Base-by-base conservation (phyloP, 768 basidiomycete genomes). In the Rhodotorula sphaerocarpa region DNA sequence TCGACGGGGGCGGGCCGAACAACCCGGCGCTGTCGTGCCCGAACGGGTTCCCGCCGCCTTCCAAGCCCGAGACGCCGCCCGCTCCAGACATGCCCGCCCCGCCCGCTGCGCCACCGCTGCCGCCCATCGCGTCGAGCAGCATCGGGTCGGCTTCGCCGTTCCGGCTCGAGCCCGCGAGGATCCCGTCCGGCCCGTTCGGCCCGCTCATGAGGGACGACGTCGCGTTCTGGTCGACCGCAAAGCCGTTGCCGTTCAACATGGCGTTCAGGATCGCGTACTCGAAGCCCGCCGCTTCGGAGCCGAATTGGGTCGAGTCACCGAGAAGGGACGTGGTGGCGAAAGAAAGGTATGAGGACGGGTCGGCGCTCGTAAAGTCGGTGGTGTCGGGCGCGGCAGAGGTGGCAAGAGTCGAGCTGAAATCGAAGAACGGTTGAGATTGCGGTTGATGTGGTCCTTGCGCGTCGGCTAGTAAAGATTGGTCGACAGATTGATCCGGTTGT, bases 261-360 rank as follows among this genome's bases (percentile, higher is more conserved):
- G 86, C 83, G 50, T 88, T 89, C 10, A 97, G 82, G 69, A 95
- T 93, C 51, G 89, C 89, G 76, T 95, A 97, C 74, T 97, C 93
- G 65, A 90, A 79, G 74, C 91, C 91, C 28, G 90, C 90, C 14
- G 88, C 89, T 74, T 91, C 88, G 48, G 88, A 90, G 54, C 85
- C 87, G 75, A 91, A 90, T 18, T 82, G 71, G 74, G 76, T 80
- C 70, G 78, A 78, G 50, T 50, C 53, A 85, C 78, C 73, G 86
- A 82, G 72, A 86, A 85, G 20, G 82, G 69, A 4, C 14, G 57
- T 3, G 21, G 27, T 21, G 80, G 27, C 30, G 20, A 42, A 39
- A 39, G 36, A 25, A 12, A 34, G 39, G 46, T 54, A 63, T 25
- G 59, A 47, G 28, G 59, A 43, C 44, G 55, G 59, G 11, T 48